These are phyloP conservation scores for Juncus inflexus DNA, from an alignment of 176 grass and related monocot species.

Conservation along the genomic window DNA sequence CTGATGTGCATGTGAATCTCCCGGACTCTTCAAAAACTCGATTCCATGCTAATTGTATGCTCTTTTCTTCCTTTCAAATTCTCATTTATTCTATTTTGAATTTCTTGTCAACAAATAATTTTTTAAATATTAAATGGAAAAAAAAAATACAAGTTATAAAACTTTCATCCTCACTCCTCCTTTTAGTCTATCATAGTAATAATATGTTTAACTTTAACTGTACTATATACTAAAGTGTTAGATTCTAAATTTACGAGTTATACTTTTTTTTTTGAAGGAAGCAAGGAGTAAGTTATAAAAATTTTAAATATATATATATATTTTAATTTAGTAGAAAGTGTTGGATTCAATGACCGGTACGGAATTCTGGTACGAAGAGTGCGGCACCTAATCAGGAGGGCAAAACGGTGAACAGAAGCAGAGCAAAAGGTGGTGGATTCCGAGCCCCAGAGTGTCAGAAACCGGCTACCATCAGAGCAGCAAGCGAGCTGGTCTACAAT, in stretches of 20 bases:
- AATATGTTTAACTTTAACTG: no score
- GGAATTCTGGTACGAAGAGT: slow-evolving; percentile 87
- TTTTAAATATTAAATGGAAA: not conserved
- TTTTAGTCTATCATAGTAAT: no score
- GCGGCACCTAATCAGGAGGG: slow-evolving; percentile 52
- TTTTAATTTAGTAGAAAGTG: slow-evolving; percentile 51
- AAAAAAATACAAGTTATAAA: no score
- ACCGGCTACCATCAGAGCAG: no score
- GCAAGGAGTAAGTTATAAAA: no score
- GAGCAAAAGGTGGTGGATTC: slow-evolving; percentile 96
- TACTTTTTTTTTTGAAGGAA: no score
- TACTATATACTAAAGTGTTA: no score
- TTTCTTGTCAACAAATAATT: slow-evolving; percentile 1
- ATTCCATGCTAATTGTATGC: slow-evolving; percentile 92
- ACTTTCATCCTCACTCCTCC: no score
- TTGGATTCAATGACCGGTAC: slow-evolving; percentile 80
- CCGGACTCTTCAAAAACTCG: slow-evolving; percentile 98
- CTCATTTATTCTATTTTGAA: slow-evolving; percentile 2
- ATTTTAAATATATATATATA: not conserved
- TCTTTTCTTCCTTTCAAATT: slow-evolving; percentile 2
- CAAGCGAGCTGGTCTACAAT: no score
- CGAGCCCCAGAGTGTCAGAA: slow-evolving; percentile 69
- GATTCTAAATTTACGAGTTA: no score
- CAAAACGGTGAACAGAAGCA: slow-evolving; percentile 35
- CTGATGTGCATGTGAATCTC: slow-evolving; percentile 92